A percentile compares a stretch with the other conserved stretches of the same genome.
Evolutionary conservation across 192 early-diverging fungal species (phyloP).

Genomic region (Coemansia sp.): DNA sequence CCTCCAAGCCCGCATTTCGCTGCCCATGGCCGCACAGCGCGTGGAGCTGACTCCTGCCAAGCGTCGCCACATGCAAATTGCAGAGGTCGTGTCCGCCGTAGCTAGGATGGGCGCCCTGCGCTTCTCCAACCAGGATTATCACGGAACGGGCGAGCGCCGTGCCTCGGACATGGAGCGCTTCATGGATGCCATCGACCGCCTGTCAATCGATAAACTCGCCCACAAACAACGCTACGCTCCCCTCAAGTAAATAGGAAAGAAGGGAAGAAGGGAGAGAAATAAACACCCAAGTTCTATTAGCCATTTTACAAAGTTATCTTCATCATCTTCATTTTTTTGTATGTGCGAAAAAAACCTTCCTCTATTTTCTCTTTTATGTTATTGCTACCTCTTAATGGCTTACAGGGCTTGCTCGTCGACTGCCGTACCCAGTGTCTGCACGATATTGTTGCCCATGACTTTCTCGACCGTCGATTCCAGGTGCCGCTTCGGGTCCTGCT

Average conservation of each 20-base stretch:
- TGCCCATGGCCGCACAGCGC: constrained; percentile 24
- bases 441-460: constrained; percentile 95
- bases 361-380: neutral
- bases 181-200: constrained; percentile 21
- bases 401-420: constrained; percentile 74
- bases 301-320: no score
- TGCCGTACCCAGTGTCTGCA: constrained; percentile 90
- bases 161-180: constrained; percentile 41
- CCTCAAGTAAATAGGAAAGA: neutral
- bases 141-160: constrained; percentile 6
- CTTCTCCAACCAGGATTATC: constrained; percentile 41
- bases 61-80: constrained; percentile 39
- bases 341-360: no score
- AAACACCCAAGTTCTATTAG: no score
- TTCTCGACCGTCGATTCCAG: constrained; percentile 89
- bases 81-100: constrained; percentile 26
- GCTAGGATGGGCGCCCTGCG: constrained; percentile 41
- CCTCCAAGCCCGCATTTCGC: constrained; percentile 7
- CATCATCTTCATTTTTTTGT: constrained; percentile 7
- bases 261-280: no score
- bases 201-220: constrained; percentile 25
- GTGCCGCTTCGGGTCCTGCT: constrained; percentile 99
- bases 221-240: constrained; percentile 27
- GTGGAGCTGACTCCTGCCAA: constrained; percentile 31
- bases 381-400: neutral